Base-by-base conservation (phyloP, 768 basidiomycete species). In the Mycena pura region DNA sequence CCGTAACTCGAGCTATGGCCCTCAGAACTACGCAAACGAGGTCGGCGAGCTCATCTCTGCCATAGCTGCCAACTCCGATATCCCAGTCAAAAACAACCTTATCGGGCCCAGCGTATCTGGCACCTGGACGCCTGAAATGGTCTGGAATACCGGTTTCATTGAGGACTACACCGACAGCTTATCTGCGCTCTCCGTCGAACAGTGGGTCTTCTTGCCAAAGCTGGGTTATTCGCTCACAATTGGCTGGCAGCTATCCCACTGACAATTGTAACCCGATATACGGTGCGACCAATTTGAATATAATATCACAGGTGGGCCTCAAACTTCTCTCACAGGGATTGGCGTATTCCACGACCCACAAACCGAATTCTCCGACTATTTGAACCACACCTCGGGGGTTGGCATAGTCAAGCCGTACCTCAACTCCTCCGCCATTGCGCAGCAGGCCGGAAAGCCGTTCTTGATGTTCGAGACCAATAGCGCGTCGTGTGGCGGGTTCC, bases 391-490 rank as follows among this genome's bases (percentile, higher is more conserved):
- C 3, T 74, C 83, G 8, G 83, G 83, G 3, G 72, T 78, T 21
- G 67, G 68, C 29, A 76, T 92, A 19, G 80, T 87, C n/a, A 45
- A 62, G 2, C 76, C 77, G 6, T 93, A 91, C 71, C 66, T 82
- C 14, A 76, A 77, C 49, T 81, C 85, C 0, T 77, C 83, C 2
- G 63, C 63, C 52, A 77, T 81, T 7, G 86, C 86, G 0, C 76
- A 77, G 45, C 71, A 72, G 0, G 69, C 72, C 0, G 71, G 73
- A 1, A 83, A 82, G 67, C 84, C 82, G 0, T 76, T 90, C 57
- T 71, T 88, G 47, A 88, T 91, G 86, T 83, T 90, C 60, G 89
- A 91, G 69, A 89, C 86, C 6, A 90, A 90, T 67, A 84, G 84
- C 1, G 87, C 87, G 8, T 84, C 84, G 44, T 90, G 88, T 75